Base-by-base conservation (phyloP, 2,329 filamentous ascomycete species). In the Arthrinium puccinioides region DNA sequence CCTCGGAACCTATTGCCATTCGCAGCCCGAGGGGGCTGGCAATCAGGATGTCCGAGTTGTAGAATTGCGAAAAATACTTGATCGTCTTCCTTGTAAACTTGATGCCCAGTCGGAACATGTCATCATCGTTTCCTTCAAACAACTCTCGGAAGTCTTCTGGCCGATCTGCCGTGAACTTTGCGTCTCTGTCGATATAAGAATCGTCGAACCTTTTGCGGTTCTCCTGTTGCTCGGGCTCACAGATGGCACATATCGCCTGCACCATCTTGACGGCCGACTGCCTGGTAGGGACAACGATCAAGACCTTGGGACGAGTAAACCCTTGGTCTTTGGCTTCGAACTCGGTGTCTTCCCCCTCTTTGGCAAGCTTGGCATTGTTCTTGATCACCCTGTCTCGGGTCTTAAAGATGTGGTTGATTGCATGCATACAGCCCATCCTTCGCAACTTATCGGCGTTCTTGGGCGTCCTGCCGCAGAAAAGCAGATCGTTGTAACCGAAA, bases 41-140 rank as follows among this genome's bases (percentile, higher is more conserved):
- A 37, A 98, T 72, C 38, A 98, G 87, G 46, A 98, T 88, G 57
- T 98, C 92, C 9, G 89, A 95, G 57, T 84, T 90, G 68, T 97
- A 97, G 59, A 98, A 98, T 44, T 88, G 84, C 0, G 90, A 76
- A 64, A 94, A 98, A 57, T 85, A 92, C 59, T 96, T 97, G 55
- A 97, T 72, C 0, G 88, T 94, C 63, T 96, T 97, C 43, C 92
- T 79, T 0, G 92, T 97, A 58, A 98, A 94, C 61, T 97, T 98
- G 55, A 98, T 63, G n/a, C 90, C 92, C 2, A 97, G 69, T 4
- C 90, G 80, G 65, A 97, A 98, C 76, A 94, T 92, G 63, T 98
- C 92, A 56, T 97, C 92, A 56, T 95, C 87, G 56, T 96, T 97
- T 41, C 92, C 92, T 43, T 82, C 82, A 54, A 98, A 98, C 0